Conservation (phyloP, 108 stramenopile genomes). For the Bacterosira constricta region DNA sequence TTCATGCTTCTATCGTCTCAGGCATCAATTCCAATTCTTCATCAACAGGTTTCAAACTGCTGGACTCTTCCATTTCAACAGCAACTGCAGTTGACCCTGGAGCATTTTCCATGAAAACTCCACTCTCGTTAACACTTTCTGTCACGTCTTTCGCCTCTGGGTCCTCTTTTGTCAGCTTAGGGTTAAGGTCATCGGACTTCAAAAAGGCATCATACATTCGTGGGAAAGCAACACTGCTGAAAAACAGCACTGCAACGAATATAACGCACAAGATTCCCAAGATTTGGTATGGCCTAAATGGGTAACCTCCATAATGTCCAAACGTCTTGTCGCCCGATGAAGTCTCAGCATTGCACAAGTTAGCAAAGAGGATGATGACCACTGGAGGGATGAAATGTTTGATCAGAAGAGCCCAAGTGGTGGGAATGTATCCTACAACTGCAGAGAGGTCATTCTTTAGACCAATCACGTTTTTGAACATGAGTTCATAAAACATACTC, state of each 20-base stretch:
- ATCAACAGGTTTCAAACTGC: no score
- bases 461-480: slow-evolving; percentile 49
- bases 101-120: no score
- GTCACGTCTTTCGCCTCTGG: no score
- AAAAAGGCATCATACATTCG: slow-evolving; percentile 9
- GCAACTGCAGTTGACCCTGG: no score
- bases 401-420: slow-evolving; percentile 58
- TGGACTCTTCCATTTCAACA: no score
- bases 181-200: no score
- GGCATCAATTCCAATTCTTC: no score
- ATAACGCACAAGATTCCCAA: slow-evolving; percentile 53
- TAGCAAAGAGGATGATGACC: slow-evolving; percentile 57
- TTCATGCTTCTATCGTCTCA: no score
- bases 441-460: slow-evolving; percentile 42
- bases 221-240: slow-evolving; percentile 45
- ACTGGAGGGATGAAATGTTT: slow-evolving; percentile 61
- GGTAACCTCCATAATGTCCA: slow-evolving; percentile 41
- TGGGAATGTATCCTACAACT: slow-evolving; percentile 54
- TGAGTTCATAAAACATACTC: slow-evolving; percentile 47
- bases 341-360: slow-evolving; percentile 30
- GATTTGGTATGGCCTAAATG: slow-evolving; percentile 50
- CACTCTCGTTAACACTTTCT: no score
- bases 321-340: slow-evolving; percentile 27
- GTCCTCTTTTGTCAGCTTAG: no score
- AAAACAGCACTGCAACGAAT: slow-evolving; percentile 45